Evolutionary conservation across 2,329 filamentous ascomycete genomes (phyloP).

Genomic region (Sphaerulina vaccinii): DNA sequence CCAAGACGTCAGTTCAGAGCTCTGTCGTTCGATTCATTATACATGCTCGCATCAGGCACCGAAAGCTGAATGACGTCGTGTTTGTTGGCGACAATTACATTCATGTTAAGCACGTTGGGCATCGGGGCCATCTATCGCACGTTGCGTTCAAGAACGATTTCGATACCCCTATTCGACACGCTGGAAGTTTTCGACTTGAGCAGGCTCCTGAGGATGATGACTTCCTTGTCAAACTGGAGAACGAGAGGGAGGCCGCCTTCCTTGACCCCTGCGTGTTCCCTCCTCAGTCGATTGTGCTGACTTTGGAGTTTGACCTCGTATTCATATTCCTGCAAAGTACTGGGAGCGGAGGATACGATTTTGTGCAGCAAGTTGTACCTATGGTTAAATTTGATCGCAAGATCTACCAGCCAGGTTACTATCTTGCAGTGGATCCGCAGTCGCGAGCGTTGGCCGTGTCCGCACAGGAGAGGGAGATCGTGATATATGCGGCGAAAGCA

Average conservation of each 20-base stretch:
- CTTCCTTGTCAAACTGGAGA: conserved; percentile 30
- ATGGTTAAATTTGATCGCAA: conserved; percentile 56
- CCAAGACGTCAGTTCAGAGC: conserved; percentile 73
- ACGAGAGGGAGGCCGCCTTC: conserved; percentile 26
- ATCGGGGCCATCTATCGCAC: conserved; percentile 68
- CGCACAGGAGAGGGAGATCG: conserved; percentile 67
- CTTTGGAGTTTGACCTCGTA: conserved; percentile 70
- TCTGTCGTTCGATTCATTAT: conserved; percentile 74
- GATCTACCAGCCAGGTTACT: conserved; percentile 57
- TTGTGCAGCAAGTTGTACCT: conserved; percentile 60
- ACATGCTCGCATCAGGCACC: conserved; percentile 72
- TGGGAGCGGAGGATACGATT: conserved; percentile 52
- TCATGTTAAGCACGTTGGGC: conserved; percentile 66
- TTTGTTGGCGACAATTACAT: conserved; percentile 82
- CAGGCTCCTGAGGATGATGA: conserved; percentile 40
- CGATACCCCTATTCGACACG: conserved; percentile 73
- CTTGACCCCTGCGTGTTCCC: conserved; percentile 48
- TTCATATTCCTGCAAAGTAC: conserved; percentile 67
- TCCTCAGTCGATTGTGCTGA: conserved; percentile 77
- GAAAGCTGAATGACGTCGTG: conserved; percentile 73
- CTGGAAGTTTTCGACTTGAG: conserved; percentile 64
- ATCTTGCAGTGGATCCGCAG: conserved; percentile 76
- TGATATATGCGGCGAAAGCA: conserved; percentile 67
- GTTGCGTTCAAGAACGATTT: conserved; percentile 79
- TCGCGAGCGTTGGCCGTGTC: conserved; percentile 65